Evolutionary conservation across 352 stramenopile genomes (phyloP), one percentile per base, ranked within the genome.

Genomic region (Phytophthora citrophthora): DNA sequence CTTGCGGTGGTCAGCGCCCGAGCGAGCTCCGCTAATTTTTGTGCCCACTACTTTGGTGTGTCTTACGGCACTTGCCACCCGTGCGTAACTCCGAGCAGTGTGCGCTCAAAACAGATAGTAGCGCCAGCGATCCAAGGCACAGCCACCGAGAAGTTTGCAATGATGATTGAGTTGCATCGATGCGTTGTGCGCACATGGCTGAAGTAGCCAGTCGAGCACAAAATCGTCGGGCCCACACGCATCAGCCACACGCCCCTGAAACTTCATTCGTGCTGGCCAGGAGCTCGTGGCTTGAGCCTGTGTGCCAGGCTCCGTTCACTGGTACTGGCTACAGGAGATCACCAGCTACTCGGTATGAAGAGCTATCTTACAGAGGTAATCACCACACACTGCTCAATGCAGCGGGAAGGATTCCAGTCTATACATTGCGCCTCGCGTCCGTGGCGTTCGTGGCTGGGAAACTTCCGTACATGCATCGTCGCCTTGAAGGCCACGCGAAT

Each of bases 1-100:
- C 13, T 40, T 39, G 51, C 34, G 12, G 34, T 50, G 48, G 48
- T 55, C 54, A 62, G 54, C 18, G 45, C 41, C 7, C 6, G 39
- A 60, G 15, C 13, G 27, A 36, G 45, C n/a, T 48, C 44, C 24
- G 26, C 54, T 62, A 32, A 47, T 13, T 39, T 67, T 67, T 51
- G 15, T 41, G 13, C 13, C 20, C 48, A 44, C 15, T 29, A 29
- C 29, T 49, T 52, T 15, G 53, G 41, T 45, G 53, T 61, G 51
- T 6, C 26, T 32, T 27, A 20, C 32, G 41, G 32, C 53, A 34
- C 23, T 38, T 57, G 15, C 10, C 50, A 57, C 39, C 50, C 50
- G 34, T 40, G 15, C 49, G 49, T 55, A 61, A 61, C 18, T 27
- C 27, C 39, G 29, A 32, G 7, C 29, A 2, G 29, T 8, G 29